Evolutionary conservation across 2,329 filamentous ascomycete species (phyloP).

Genomic region (Calonectria pteridis): DNA sequence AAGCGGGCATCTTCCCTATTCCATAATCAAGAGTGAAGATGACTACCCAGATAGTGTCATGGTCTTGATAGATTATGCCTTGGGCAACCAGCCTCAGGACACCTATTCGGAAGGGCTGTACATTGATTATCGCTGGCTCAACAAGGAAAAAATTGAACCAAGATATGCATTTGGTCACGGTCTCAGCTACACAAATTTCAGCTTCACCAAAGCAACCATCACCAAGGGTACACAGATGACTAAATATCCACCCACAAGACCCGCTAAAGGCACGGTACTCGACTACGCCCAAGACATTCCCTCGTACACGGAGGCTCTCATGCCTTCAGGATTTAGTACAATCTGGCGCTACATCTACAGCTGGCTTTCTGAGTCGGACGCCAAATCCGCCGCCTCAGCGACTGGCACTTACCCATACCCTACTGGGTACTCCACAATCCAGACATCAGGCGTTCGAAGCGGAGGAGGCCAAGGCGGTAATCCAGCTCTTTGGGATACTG

Average conservation of each 20-base stretch:
- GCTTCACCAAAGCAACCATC: slow-evolving; percentile 66
- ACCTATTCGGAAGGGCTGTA: slow-evolving; percentile 87
- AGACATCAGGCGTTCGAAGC: slow-evolving; percentile 55
- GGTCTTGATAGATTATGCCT: slow-evolving; percentile 60
- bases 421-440: slow-evolving; percentile 69
- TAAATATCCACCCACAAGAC: slow-evolving; percentile 49
- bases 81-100: slow-evolving; percentile 79
- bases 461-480: slow-evolving; percentile 81
- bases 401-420: slow-evolving; percentile 71
- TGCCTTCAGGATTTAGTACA: slow-evolving; percentile 69
- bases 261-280: slow-evolving; percentile 55
- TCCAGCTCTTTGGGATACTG: slow-evolving; percentile 70
- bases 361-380: slow-evolving; percentile 64
- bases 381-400: slow-evolving; percentile 54
- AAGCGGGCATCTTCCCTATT: slow-evolving; percentile 89
- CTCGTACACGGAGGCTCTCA: slow-evolving; percentile 65
- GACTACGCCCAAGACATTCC: slow-evolving; percentile 65
- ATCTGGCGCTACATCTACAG: slow-evolving; percentile 78
- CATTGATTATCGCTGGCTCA: slow-evolving; percentile 91
- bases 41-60: slow-evolving; percentile 77
- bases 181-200: slow-evolving; percentile 83
- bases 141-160: slow-evolving; percentile 79
- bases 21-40: slow-evolving; percentile 75
- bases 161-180: slow-evolving; percentile 91
- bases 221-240: slow-evolving; percentile 59